Conservation (phyloP, 345 rosid species). For the Aethionema arabicum region DNA sequence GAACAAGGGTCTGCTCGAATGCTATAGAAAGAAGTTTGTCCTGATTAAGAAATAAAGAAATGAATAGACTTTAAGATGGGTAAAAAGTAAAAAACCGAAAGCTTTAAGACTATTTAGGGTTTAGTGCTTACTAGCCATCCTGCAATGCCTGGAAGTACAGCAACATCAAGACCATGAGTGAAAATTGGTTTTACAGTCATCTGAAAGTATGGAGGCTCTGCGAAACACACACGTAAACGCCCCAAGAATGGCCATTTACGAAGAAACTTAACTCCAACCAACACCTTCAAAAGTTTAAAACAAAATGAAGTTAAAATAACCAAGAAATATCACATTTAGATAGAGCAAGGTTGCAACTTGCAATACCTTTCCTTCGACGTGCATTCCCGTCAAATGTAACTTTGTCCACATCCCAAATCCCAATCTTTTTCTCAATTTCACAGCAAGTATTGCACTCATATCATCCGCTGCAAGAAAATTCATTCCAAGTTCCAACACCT, state of each 20-base stretch:
- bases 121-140: constrained; percentile 89
- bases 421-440: constrained; percentile 75
- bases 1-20: constrained; percentile 87
- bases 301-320: background rate
- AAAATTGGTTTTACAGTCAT: constrained; percentile 91
- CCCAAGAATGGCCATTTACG: constrained; percentile 88
- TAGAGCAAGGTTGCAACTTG: background rate
- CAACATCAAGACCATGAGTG: constrained; percentile 81
- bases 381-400: constrained; percentile 95
- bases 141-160: constrained; percentile 90
- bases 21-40: constrained; percentile 93
- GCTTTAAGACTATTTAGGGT: constrained; percentile 17
- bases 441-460: constrained; percentile 93
- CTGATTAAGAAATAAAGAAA: constrained; percentile 40
- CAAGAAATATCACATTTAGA: constrained; percentile 3
- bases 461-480: constrained; percentile 90
- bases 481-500: constrained; percentile 93
- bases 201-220: constrained; percentile 96
- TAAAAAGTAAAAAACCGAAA: background rate
- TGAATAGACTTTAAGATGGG: background rate
- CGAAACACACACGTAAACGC: constrained; percentile 87
- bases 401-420: constrained; percentile 97
- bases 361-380: constrained; percentile 92
- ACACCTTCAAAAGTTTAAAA: constrained; percentile 47
- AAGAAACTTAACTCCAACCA: constrained; percentile 86